Evolutionary conservation across 768 basidiomycete species (phyloP), one percentile per base, ranked within the genome.

Genomic region (Ephemerocybe angulata): DNA sequence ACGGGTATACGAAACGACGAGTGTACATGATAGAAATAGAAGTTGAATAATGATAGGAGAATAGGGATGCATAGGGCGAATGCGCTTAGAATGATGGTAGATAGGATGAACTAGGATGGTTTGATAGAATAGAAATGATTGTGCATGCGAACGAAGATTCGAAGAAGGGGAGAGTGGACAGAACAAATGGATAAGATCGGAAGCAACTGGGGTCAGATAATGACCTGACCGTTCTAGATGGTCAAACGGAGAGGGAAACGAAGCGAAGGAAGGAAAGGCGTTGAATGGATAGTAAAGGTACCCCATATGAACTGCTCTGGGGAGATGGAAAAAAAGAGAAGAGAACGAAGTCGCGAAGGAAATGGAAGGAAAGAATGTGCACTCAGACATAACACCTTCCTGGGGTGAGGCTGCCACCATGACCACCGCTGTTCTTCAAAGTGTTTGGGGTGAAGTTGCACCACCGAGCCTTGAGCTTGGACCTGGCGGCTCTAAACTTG

Each of bases 31-130:
- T n/a, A n/a, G 21, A 35, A 50, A 13, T 5, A 17, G 29, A 29
- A 28, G 27, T 28, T 33, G 48, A 35, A 50, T 33, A 50, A 50
- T 50, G 48, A 50, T 50, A 50, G 48, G 21, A 50, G 30, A 22
- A 35, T 50, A n/a, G 31, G 15, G 8, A 10, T 50, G 48, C 48
- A 21, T 50, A 50, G 48, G 33, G 33, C 17, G 33, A 35, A 35
- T 35, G 38, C 15, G 21, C 21, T 17, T 35, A 35, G 38, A 19
- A 41, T 50, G 28, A 30, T 33, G 17, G 30, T 11, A 17, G 48
- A 50, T 50, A 22, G 27, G 29, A 15, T 31, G 35, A 28, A 15
- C 19, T 8, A n/a, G 21, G 21, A 50, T 27, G 25, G 8, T n/a
- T n/a, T n/a, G n/a, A 33, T 2, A 22, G 21, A 31, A 29, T 33